Conservation (phyloP, 192 early-diverging fungal species). For the Funneliformis geosporum region DNA sequence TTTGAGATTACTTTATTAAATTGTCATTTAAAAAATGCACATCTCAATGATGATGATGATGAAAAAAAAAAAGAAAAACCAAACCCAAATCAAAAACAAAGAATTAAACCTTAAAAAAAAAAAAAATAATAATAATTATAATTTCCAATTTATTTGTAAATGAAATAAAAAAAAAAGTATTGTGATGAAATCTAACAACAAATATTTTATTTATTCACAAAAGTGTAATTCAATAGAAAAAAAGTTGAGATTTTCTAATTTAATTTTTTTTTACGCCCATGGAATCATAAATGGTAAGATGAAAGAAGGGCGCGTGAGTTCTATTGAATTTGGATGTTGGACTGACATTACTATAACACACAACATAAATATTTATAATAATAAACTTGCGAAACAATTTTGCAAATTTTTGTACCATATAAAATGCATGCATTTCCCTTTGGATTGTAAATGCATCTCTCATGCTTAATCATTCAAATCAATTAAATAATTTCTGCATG, state of each 20-base stretch:
- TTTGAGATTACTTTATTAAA: neutral
- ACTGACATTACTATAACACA: neutral
- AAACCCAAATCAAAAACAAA: neutral
- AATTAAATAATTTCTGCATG: neutral
- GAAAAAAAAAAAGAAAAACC: no score
- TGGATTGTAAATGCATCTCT: no score
- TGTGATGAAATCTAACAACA: neutral
- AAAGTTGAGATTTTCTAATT: neutral
- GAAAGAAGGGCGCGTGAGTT: neutral
- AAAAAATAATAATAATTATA: no score
- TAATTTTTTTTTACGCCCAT: neutral
- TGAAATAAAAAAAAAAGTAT: neutral
- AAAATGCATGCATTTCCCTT: neutral
- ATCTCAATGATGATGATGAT: neutral
- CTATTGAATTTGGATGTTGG: neutral
- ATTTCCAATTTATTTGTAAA: neutral
- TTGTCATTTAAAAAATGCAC: neutral
- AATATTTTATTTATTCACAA: no score
- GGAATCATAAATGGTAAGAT: neutral
- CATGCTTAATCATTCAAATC: no score
- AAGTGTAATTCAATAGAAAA: neutral
- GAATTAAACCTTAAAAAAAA: neutral
- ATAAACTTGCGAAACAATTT: neutral
- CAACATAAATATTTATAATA: neutral
- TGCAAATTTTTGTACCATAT: neutral